Conservation (phyloP, 805 yeast genomes). For the Naumovozyma castellii region DNA sequence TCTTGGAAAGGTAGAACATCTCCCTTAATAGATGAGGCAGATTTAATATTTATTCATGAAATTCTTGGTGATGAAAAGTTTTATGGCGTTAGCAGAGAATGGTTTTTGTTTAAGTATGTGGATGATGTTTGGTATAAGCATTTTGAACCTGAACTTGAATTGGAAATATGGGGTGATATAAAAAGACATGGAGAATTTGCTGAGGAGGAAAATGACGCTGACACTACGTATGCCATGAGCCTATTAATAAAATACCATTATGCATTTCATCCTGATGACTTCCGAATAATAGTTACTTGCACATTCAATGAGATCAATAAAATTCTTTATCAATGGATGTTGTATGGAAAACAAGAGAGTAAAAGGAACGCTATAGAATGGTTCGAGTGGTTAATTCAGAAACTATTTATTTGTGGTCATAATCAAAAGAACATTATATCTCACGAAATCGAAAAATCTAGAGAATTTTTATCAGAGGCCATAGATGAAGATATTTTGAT, state of each 20-base stretch:
- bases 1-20: constrained; percentile 16
- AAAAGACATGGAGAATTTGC: constrained; percentile 1
- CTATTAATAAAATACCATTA: constrained; percentile 8
- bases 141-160: constrained; percentile 16
- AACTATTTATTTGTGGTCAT: constrained; percentile 3
- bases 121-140: constrained; percentile 19
- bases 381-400: constrained; percentile 18
- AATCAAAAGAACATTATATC: background rate
- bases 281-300: constrained; percentile 6
- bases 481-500: background rate
- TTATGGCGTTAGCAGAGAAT: constrained; percentile 4
- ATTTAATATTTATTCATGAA: constrained; percentile 10
- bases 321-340: constrained; percentile 18
- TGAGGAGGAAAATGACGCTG: constrained; percentile 5
- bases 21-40: constrained; percentile 3
- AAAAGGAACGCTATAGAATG: constrained; percentile 11
- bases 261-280: constrained; percentile 8
- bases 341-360: constrained; percentile 10
- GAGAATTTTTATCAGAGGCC: background rate
- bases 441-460: background rate
- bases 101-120: constrained; percentile 11
- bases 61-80: constrained; percentile 8
- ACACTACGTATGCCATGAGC: constrained; percentile 9
- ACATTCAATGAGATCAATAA: constrained; percentile 19
- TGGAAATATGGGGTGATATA: constrained; percentile 9